Percentiles rank a stretch among this genome's conserved stretches.
Conservation (phyloP, 108 stramenopile genomes). For the Mayamaea pseudoterrestris region DNA sequence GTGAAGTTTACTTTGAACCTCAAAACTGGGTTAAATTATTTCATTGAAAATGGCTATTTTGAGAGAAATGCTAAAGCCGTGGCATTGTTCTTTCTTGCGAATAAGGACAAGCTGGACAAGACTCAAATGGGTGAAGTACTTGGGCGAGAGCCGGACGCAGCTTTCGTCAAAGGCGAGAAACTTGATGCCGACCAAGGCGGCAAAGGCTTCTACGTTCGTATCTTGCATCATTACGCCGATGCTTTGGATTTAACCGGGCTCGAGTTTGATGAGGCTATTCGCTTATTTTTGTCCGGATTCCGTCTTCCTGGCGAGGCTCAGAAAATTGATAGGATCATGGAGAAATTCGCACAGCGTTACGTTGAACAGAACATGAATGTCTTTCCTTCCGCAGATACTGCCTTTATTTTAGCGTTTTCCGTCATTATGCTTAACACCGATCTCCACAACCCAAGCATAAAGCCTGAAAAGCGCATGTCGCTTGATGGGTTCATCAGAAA, state of each 20-base stretch:
- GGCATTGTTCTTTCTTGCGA: slow-evolving; percentile 76
- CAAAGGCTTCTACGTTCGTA: slow-evolving; percentile 76
- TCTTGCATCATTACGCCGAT: slow-evolving; percentile 89
- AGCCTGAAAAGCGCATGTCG: slow-evolving; percentile 89
- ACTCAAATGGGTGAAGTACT: slow-evolving; percentile 97
- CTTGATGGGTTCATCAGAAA: slow-evolving; percentile 84
- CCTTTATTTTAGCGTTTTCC: slow-evolving; percentile 97
- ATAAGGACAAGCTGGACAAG: slow-evolving; percentile 94
- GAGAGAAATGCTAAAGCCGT: slow-evolving; percentile 73
- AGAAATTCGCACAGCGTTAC: slow-evolving; percentile 96
- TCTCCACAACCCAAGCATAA: slow-evolving; percentile 97
- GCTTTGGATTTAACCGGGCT: slow-evolving; percentile 80
- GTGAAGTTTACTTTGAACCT: slow-evolving; percentile 92
- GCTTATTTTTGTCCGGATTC: slow-evolving; percentile 91
- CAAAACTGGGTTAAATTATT: slow-evolving; percentile 80
- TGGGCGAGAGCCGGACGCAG: slow-evolving; percentile 90
- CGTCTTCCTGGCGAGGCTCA: slow-evolving; percentile 99
- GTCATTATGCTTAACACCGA: slow-evolving; percentile 99
- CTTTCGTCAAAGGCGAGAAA: slow-evolving; percentile 62
- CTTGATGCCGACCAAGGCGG: slow-evolving; percentile 69
- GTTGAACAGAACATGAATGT: slow-evolving; percentile 77
- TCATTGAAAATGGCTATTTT: slow-evolving; percentile 80
- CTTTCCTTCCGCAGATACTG: slow-evolving; percentile 95
- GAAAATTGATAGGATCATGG: slow-evolving; percentile 99
- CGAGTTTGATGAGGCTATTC: slow-evolving; percentile 92